phyloP scores from a whole-genome alignment of 164 flowering plant genomes.

The Echeveria elegans region DNA sequence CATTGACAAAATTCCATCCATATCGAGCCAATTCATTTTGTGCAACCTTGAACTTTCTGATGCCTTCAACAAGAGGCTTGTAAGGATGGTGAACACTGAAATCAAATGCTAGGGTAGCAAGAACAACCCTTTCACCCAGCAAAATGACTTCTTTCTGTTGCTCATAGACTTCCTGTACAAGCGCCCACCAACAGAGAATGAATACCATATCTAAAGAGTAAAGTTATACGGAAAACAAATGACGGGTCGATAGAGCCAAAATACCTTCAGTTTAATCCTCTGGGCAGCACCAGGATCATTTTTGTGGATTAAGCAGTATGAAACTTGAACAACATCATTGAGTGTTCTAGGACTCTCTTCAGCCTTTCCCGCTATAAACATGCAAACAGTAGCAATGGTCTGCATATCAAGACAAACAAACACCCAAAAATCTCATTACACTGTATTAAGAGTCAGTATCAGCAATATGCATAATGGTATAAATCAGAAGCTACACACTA shows the following conservation, averaged over 20 bases:
- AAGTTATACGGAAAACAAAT: too few species aligned
- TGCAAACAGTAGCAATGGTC: background rate
- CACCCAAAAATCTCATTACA: background rate
- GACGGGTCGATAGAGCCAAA: too few species aligned
- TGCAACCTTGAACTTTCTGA: constrained; percentile 74
- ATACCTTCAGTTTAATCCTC: background rate
- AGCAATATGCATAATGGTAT: background rate
- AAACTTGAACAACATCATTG: background rate
- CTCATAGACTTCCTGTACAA: constrained; percentile 74
- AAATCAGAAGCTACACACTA: too few species aligned
- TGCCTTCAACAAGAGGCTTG: constrained; percentile 74
- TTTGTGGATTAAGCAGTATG: background rate
- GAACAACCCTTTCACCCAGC: constrained; percentile 71
- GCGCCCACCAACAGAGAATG: background rate
- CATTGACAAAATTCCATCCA: constrained; percentile 32
- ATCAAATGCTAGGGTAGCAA: constrained; percentile 75
- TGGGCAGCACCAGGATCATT: background rate
- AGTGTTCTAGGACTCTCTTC: background rate
- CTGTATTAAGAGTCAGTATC: background rate
- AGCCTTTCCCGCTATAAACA: background rate
- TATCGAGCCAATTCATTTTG: constrained; percentile 64
- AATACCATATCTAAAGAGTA: background rate
- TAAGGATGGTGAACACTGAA: constrained; percentile 76
- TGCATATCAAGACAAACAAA: background rate
- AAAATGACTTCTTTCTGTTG: constrained; percentile 68